A percentile compares a stretch with the other conserved stretches of the same genome.
Conservation (phyloP, 2,329 filamentous ascomycete genomes). For the Fusarium sp. region DNA sequence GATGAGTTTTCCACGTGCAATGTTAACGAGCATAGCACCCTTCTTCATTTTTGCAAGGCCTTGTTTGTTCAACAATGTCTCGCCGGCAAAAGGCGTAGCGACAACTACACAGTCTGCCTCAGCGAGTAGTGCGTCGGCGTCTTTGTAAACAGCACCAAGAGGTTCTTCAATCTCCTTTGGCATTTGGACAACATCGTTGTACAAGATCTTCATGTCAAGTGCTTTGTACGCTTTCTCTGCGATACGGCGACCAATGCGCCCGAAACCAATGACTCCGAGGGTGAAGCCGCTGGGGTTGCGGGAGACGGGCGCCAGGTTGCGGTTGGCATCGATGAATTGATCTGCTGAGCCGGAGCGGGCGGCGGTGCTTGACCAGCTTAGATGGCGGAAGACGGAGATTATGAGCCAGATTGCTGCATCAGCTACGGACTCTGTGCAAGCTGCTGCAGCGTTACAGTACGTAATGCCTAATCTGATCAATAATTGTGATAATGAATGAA, state of each 20-base stretch:
- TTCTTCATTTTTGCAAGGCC: slow-evolving; percentile 78
- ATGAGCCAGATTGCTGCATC: slow-evolving; percentile 45
- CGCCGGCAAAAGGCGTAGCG: slow-evolving; percentile 40
- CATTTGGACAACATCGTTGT: slow-evolving; percentile 43
- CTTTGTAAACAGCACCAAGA: slow-evolving; percentile 33
- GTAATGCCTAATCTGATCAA: slow-evolving; percentile 33
- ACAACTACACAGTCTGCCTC: slow-evolving; percentile 43
- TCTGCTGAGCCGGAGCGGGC: slow-evolving; percentile 41
- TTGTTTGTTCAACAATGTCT: slow-evolving; percentile 51
- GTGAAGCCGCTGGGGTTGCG: slow-evolving; percentile 41
- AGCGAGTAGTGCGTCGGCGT: slow-evolving; percentile 35
- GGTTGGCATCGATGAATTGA: slow-evolving; percentile 41
- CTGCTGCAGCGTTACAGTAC: slow-evolving; percentile 43
- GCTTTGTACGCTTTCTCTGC: slow-evolving; percentile 44
- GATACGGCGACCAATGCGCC: slow-evolving; percentile 41
- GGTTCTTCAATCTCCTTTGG: slow-evolving; percentile 24
- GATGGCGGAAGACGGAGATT: slow-evolving; percentile 43
- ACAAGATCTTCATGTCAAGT: slow-evolving; percentile 45
- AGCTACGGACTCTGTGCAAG: slow-evolving; percentile 44
- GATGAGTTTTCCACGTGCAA: slow-evolving; percentile 77
- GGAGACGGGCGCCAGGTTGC: slow-evolving; percentile 40
- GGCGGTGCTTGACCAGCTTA: slow-evolving; percentile 43
- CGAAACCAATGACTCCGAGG: slow-evolving; percentile 43
- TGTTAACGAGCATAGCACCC: slow-evolving; percentile 76
- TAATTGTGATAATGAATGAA: accelerated